Evolutionary conservation across 768 basidiomycete genomes (phyloP).

Genomic region (Botryobasidium botryosum): DNA sequence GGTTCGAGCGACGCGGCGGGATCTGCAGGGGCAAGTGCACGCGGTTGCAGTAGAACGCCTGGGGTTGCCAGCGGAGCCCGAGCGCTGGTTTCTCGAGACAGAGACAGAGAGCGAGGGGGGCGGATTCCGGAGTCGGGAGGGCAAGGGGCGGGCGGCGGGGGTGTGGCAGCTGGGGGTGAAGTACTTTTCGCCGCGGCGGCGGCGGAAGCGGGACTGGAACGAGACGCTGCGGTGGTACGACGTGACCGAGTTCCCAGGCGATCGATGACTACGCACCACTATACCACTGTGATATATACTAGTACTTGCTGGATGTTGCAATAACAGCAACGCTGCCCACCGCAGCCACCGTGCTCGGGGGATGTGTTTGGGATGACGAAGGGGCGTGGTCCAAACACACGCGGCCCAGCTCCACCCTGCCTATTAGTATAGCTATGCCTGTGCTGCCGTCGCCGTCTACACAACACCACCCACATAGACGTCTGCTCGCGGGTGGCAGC

Average conservation of each 20-base stretch:
- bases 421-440: too few relatives aligned
- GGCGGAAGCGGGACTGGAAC: constrained; percentile 81
- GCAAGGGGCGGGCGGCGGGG: constrained; percentile 34
- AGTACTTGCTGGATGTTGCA: too few relatives aligned
- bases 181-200: constrained; percentile 64
- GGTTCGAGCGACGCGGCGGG: constrained; percentile 36
- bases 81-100: constrained; percentile 32
- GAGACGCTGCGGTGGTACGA: constrained; percentile 71
- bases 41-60: constrained; percentile 39
- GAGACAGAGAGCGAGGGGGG: not conserved
- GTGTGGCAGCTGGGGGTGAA: constrained; percentile 37
- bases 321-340: too few relatives aligned
- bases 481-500: too few relatives aligned
- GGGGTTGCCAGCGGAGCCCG: constrained; percentile 52
- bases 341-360: too few relatives aligned
- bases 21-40: constrained; percentile 49
- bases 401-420: too few relatives aligned
- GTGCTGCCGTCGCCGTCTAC: too few relatives aligned
- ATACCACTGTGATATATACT: too few relatives aligned
- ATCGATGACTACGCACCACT: too few relatives aligned
- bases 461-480: too few relatives aligned
- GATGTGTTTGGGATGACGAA: too few relatives aligned
- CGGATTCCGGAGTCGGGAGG: constrained; percentile 27
- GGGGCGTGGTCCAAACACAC: too few relatives aligned
- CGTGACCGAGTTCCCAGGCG: constrained; percentile 62